Evolutionary conservation across 345 rosid species (phyloP).

Genomic region (Passiflora organensis): DNA sequence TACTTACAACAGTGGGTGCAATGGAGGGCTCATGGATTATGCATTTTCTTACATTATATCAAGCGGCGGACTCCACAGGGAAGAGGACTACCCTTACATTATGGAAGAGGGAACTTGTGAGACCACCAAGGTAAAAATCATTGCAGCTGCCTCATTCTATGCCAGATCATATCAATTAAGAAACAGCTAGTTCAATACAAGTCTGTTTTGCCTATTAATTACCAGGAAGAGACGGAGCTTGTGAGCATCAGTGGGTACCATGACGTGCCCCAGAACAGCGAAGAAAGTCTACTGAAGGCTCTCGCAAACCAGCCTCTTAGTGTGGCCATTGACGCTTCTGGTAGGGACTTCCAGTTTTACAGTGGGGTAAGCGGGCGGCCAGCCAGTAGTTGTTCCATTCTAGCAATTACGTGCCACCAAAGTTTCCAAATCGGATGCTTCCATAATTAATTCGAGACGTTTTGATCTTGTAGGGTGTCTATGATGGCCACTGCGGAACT

Average conservation of each 20-base stretch:
- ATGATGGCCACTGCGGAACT: constrained; percentile 27
- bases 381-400: no score
- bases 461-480: constrained; percentile 19
- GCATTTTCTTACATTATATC: constrained; percentile 22
- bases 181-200: no score
- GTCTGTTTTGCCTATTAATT: no score
- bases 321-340: constrained; percentile 32
- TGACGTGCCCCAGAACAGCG: constrained; percentile 27
- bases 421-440: no score
- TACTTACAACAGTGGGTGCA: constrained; percentile 19
- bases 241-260: constrained; percentile 27
- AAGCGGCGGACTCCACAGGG: constrained; percentile 25
- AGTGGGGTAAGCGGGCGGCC: constrained; percentile 29
- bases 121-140: constrained; percentile 13
- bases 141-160: no score
- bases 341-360: constrained; percentile 29
- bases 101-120: constrained; percentile 31
- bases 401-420: no score
- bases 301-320: constrained; percentile 30
- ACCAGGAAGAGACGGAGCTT: constrained; percentile 13
- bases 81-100: constrained; percentile 26
- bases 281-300: constrained; percentile 24
- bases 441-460: neutral
- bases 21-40: constrained; percentile 32
- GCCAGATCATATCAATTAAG: no score